A percentile compares a stretch with the other conserved stretches of the same genome.
Evolutionary conservation across 2,329 filamentous ascomycete species (phyloP).

Genomic region (Boeremia exigua): DNA sequence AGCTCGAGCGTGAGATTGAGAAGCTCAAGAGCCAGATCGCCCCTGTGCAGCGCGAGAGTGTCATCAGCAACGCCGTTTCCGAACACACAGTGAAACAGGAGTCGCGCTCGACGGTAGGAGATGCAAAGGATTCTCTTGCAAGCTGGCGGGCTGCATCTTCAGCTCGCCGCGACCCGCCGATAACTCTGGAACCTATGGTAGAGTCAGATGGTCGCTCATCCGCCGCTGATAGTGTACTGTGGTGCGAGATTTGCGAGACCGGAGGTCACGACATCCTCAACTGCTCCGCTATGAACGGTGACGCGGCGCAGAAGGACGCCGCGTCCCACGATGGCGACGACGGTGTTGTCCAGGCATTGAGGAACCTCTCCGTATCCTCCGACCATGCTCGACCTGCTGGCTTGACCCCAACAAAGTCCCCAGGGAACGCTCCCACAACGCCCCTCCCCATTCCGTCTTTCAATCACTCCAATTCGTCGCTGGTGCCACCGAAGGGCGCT

Average conservation of each 20-base stretch:
- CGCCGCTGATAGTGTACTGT: conserved; percentile 74
- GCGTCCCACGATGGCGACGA: conserved; percentile 36
- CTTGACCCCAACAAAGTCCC: conserved; percentile 39
- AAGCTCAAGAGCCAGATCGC: conserved; percentile 53
- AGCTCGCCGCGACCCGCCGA: conserved; percentile 46
- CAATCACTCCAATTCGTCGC: conserved; percentile 33
- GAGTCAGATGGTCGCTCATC: conserved; percentile 66
- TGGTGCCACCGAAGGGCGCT: conserved; percentile 44
- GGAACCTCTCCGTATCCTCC: conserved; percentile 43
- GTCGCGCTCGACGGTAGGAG: conserved; percentile 65
- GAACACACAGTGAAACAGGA: conserved; percentile 54
- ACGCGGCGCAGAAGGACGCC: conserved; percentile 46
- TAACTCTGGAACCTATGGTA: conserved; percentile 69
- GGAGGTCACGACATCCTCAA: conserved; percentile 91
- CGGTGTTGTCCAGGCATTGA: conserved; percentile 40
- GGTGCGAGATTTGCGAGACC: conserved; percentile 96
- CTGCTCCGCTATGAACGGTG: conserved; percentile 83
- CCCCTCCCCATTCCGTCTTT: conserved; percentile 45
- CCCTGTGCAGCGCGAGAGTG: conserved; percentile 58
- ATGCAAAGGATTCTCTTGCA: conserved; percentile 71
- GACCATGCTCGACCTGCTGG: conserved; percentile 37
- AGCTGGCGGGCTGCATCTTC: conserved; percentile 56
- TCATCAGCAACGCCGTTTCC: conserved; percentile 59
- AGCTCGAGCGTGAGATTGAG: conserved; percentile 83
- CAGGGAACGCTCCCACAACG: conserved; percentile 44